Evolutionary conservation across 2,329 filamentous ascomycete species (phyloP).

Genomic region (Apiospora phragmitis): DNA sequence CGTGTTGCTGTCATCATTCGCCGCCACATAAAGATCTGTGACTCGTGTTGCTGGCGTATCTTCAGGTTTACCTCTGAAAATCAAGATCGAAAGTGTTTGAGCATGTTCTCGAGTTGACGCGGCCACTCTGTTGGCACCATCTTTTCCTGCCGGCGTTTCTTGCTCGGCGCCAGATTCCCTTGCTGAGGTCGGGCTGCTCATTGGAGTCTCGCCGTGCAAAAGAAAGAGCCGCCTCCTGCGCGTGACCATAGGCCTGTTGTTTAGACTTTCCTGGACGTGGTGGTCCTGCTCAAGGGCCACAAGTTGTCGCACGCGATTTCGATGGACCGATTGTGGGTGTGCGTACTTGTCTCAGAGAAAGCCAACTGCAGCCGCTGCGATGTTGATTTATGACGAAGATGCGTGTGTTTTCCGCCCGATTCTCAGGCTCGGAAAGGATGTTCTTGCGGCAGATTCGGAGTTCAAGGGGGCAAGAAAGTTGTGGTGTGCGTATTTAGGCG

Average conservation of each 20-base stretch:
- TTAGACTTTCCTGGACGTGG: background rate
- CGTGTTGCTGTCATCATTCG: constrained; percentile 28
- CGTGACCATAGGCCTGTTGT: background rate
- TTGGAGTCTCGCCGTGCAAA: constrained; percentile 1
- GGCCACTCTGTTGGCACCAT: background rate
- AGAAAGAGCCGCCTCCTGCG: background rate
- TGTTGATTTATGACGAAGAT: background rate
- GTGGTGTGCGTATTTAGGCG: background rate
- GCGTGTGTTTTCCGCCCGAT: background rate
- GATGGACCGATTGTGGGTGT: background rate
- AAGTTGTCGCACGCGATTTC: background rate
- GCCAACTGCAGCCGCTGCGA: background rate
- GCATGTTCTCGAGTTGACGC: background rate
- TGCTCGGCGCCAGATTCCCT: background rate
- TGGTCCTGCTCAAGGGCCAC: background rate
- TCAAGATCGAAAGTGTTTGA: constrained; percentile 29
- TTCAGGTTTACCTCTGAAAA: constrained; percentile 30
- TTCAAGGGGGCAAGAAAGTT: constrained; percentile 2
- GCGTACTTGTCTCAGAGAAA: background rate
- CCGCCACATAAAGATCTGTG: constrained; percentile 30
- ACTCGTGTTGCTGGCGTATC: constrained; percentile 30
- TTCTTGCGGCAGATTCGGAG: background rate
- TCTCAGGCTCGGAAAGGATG: background rate
- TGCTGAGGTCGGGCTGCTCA: background rate
- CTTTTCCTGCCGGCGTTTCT: background rate